Evolutionary conservation across 495 filamentous ascomycete species (phyloP).

Genomic region (Apodospora peruviana): DNA sequence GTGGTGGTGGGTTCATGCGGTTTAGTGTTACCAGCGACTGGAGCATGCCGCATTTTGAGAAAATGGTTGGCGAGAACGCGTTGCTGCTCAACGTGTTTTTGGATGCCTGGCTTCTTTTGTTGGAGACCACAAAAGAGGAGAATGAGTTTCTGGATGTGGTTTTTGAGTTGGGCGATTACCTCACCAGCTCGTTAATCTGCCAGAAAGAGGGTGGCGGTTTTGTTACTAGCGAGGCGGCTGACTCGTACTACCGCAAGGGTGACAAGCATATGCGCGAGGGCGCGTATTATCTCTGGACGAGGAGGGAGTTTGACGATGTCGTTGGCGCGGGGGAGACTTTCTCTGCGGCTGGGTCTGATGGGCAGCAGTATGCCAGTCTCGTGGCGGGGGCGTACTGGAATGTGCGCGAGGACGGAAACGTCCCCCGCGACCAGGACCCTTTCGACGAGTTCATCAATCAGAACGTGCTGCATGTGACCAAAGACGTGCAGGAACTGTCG

Average conservation of each 20-base stretch:
- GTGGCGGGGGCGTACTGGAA: constrained; percentile 83
- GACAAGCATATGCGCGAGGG: constrained; percentile 88
- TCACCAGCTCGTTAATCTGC: constrained; percentile 59
- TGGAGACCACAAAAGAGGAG: constrained; percentile 48
- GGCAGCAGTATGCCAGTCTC: constrained; percentile 54
- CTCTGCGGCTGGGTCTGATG: no score
- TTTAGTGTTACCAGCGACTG: constrained; percentile 90
- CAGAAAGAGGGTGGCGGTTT: constrained; percentile 68
- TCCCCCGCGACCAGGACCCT: constrained; percentile 74
- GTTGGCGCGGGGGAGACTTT: constrained; percentile 47
- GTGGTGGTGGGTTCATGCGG: constrained; percentile 81
- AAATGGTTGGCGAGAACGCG: constrained; percentile 95
- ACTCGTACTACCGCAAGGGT: constrained; percentile 68
- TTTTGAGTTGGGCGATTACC: constrained; percentile 77
- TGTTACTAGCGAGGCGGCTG: constrained; percentile 85
- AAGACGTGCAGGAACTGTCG: constrained; percentile 59
- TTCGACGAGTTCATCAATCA: constrained; percentile 92
- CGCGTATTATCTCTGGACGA: constrained; percentile 92
- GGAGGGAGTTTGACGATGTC: constrained; percentile 77
- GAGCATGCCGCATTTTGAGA: constrained; percentile 94
- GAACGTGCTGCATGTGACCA: constrained; percentile 47
- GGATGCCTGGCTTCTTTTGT: constrained; percentile 64
- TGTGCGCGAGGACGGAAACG: constrained; percentile 83
- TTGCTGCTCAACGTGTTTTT: constrained; percentile 82
- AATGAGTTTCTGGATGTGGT: constrained; percentile 71